Base-by-base conservation (phyloP, 352 stramenopile species). In the Phytophthora pluvialis region DNA sequence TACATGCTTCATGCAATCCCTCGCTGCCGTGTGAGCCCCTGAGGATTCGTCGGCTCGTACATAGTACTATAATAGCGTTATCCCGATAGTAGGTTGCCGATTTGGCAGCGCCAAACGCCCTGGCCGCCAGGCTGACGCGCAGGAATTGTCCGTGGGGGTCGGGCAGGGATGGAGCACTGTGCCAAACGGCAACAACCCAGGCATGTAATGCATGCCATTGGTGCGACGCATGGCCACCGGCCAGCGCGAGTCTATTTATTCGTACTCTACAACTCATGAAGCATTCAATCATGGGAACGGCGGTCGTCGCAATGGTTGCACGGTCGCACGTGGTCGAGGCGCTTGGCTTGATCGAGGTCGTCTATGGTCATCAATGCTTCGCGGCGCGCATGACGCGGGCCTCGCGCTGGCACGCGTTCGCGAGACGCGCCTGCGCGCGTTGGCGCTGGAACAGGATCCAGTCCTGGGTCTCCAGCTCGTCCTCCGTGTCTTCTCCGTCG, bases 401-500 rank as follows among this genome's bases (percentile, higher is more conserved):
- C 57, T 86, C 69, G 13, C 64, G 70, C 44, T 73, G 71, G n/a
- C 75, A 75, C 25, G 75, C 70, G 36, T 77, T 76, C 39, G 64
- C 70, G 36, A 88, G 67, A 39, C 75, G 78, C 68, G 60, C 74
- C 36, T 83, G 72, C 31, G 73, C 65, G 42, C 79, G 77, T 74
- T 75, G 75, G 49, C 79, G 79, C 77, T 88, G 73, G 69, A 84
- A 84, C 43, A 72, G 64, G 50, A 83, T 80, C 74, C 75, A 88
- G 36, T 81, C 74, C 43, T 78, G 70, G 18, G 77, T 83, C 60
- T 86, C 75, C 42, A 74, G 54, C 56, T 89, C 79, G 51, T 83
- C 80, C 45, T 88, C 80, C 35, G 81, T 83, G 70, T 91, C 81
- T 72, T 83, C 75, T 46, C 64, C 69, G 8, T 75, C 75, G 40